Evolutionary conservation across 2,329 filamentous ascomycete species (phyloP), one percentile per base, ranked within the genome.

Genomic region (Trichoderma lentiforme): DNA sequence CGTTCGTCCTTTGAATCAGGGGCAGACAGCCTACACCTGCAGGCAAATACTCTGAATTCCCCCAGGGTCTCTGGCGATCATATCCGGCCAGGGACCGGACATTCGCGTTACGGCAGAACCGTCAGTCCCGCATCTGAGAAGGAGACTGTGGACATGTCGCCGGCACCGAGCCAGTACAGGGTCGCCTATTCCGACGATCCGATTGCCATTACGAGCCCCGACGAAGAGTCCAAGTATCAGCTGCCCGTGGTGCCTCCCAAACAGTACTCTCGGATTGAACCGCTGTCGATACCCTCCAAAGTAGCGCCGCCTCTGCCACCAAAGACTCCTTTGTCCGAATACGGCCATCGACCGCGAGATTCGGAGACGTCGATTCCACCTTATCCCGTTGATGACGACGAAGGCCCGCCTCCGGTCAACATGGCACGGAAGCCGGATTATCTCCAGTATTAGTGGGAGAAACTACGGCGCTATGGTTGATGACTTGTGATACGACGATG

Each of bases 351-450:
- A 75, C 77, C 67, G 60, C 77, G 79, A 73, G 77, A 83, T 74
- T 76, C 81, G 73, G 77, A 82, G 72, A 76, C 79, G 6, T 74
- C 80, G 1, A 80, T 84, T 9, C 86, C 93, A 39, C 94, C 94
- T 1, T 98, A 98, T 80, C 95, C 95, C 0, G 82, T 93, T 62
- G 91, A 90, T 62, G 91, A 90, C 56, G 91, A 89, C 58, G 92
- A 97, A 30, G 91, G 92, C 32, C 95, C 95, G 21, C 95, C 95
- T 3, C 85, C 88, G 7, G 94, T 97, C 8, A 97, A 97, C 77
- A 92, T 94, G 87, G 90, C 92, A 58, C 89, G 91, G 76, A 98
- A 98, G 81, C 95, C 95, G 1, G 91, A 92, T 63, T 93, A 91
- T 76, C 86, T 67, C 1, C 64, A 67, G 18, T 67, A 67, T 43